Conservation (phyloP, 805 yeast species). For the Ogataea dorogensis region DNA sequence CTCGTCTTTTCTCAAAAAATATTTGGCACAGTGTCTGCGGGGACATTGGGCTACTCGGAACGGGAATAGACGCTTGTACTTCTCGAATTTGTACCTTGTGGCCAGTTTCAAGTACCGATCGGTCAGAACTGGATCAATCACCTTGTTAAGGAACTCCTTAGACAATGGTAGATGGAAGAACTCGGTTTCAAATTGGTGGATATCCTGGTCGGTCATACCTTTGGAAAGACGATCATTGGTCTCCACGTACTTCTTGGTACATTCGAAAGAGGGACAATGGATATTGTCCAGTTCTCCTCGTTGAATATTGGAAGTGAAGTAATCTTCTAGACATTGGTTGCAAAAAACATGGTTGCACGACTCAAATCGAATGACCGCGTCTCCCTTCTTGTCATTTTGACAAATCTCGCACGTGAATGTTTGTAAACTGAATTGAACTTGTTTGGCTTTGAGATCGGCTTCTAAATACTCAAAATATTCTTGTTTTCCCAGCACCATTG, state of each 20-base stretch:
- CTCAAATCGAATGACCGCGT: constrained; percentile 34
- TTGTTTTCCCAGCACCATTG: constrained; percentile 3
- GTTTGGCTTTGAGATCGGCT: constrained; percentile 26
- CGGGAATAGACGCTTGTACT: constrained; percentile 45
- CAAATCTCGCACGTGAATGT: constrained; percentile 59
- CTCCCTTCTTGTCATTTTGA: constrained; percentile 48
- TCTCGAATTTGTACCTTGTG: constrained; percentile 40
- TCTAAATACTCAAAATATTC: constrained; percentile 15
- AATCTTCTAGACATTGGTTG: constrained; percentile 42
- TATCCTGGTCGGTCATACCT: constrained; percentile 20
- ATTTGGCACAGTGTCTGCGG: constrained; percentile 40
- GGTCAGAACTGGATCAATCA: constrained; percentile 23
- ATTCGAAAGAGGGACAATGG: constrained; percentile 58
- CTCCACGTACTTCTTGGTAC: constrained; percentile 34
- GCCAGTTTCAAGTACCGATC: constrained; percentile 41
- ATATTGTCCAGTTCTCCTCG: constrained; percentile 50
- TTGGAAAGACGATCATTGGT: constrained; percentile 16
- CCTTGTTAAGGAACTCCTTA: constrained; percentile 30
- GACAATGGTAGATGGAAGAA: constrained; percentile 44
- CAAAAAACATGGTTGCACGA: constrained; percentile 54
- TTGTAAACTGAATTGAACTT: constrained; percentile 31
- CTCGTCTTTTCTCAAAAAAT: constrained; percentile 47
- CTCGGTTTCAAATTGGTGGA: constrained; percentile 33
- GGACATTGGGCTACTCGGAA: constrained; percentile 52
- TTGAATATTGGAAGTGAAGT: constrained; percentile 40